These are phyloP conservation scores for Aspergillus nomiae DNA, from an alignment of 2,329 filamentous ascomycete species.

Conservation along the genomic window DNA sequence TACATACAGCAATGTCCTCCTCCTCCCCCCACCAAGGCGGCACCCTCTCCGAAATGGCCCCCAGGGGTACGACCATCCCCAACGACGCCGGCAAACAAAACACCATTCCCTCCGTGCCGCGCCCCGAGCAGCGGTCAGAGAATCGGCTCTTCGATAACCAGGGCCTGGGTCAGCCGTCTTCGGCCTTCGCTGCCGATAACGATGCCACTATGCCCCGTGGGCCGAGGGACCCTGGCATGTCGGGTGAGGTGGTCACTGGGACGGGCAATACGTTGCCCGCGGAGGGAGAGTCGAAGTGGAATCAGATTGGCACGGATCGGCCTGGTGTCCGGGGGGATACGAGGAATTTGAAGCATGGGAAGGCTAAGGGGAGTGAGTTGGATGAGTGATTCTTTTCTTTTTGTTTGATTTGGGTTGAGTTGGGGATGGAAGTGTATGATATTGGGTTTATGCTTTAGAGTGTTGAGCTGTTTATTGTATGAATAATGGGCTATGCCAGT, in stretches of 20 bases:
- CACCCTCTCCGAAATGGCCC: constrained; percentile 43
- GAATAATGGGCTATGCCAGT: too few species aligned
- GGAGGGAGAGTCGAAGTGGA: constrained; percentile 40
- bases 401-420: background rate
- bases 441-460: background rate
- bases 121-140: constrained; percentile 48
- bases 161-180: constrained; percentile 36
- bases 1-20: constrained; percentile 10
- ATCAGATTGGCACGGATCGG: constrained; percentile 29
- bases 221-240: constrained; percentile 36
- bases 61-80: constrained; percentile 44
- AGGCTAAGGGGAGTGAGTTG: background rate
- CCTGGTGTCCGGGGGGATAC: constrained; percentile 34
- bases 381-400: background rate
- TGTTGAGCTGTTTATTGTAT: too few species aligned
- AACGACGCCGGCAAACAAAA: constrained; percentile 49
- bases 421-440: background rate
- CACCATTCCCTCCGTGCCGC: constrained; percentile 51
- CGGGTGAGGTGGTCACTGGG: constrained; percentile 43
- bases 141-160: constrained; percentile 36
- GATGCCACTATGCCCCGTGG: constrained; percentile 49
- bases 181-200: constrained; percentile 52
- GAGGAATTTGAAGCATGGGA: background rate
- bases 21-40: constrained; percentile 35
- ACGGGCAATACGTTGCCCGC: constrained; percentile 44